These are phyloP conservation scores for Trichoderma parareesei DNA, from an alignment of 495 filamentous ascomycete species.

Conservation along the genomic window DNA sequence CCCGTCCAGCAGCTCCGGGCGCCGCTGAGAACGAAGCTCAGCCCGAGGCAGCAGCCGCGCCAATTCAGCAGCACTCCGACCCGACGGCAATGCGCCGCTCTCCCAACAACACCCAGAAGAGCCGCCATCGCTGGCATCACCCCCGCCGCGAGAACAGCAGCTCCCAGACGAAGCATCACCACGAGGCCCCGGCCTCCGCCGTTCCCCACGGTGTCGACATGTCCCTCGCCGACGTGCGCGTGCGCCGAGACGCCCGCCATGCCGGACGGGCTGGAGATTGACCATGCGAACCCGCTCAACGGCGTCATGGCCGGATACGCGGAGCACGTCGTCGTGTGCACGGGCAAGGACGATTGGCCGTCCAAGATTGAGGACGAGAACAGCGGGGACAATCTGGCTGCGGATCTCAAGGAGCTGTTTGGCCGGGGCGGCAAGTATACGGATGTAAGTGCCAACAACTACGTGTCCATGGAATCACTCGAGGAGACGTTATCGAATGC, in stretches of 20 bases:
- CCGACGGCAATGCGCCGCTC: no score
- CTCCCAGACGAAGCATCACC: neutral
- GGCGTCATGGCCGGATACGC: conserved; percentile 72
- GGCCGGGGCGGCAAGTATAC: conserved; percentile 57
- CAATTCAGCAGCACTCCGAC: neutral
- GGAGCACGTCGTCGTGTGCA: conserved; percentile 75
- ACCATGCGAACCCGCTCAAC: conserved; percentile 57
- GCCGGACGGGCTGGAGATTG: conserved; percentile 67
- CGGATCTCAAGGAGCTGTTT: conserved; percentile 58
- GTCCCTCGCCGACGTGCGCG: conserved; percentile 62
- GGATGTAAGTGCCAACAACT: conserved; percentile 49
- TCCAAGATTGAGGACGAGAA: conserved; percentile 55
- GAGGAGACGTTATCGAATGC: no score
- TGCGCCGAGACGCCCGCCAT: conserved; percentile 58
- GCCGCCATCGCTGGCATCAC: neutral
- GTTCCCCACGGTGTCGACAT: conserved; percentile 50
- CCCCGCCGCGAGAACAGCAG: neutral
- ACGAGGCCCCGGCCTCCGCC: conserved; percentile 12
- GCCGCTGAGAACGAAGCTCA: neutral
- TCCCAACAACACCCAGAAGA: neutral
- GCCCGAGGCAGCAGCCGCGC: neutral
- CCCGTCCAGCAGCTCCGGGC: no score
- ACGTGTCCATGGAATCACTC: no score
- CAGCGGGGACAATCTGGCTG: conserved; percentile 53
- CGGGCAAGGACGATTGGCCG: conserved; percentile 73